phyloP scores from a whole-genome alignment of 2,329 filamentous ascomycete species.

The Aureobasidium sp. region DNA sequence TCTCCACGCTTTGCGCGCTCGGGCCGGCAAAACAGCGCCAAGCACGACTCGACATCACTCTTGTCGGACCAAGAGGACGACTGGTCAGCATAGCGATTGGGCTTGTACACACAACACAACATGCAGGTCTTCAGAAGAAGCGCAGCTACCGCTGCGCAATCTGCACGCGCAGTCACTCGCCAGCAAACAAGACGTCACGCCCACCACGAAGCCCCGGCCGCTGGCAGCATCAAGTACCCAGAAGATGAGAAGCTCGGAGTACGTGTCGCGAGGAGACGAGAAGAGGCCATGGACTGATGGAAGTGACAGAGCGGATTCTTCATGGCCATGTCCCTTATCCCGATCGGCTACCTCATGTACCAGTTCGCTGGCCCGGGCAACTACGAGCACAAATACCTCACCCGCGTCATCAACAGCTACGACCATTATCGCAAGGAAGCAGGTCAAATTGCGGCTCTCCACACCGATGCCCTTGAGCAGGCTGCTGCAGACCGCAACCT shows the following conservation, averaged over 20 bases:
- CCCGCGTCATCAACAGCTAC: conserved; percentile 52
- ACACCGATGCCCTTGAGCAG: conserved; percentile 55
- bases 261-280: conserved; percentile 28
- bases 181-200: conserved; percentile 37
- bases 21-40: neutral
- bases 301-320: conserved; percentile 41
- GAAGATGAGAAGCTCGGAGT: conserved; percentile 47
- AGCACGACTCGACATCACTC: conserved; percentile 9
- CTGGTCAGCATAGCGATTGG: neutral
- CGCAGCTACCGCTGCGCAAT: conserved; percentile 36
- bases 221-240: conserved; percentile 27
- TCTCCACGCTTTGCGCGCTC: neutral
- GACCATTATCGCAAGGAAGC: conserved; percentile 47
- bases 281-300: neutral
- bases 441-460: conserved; percentile 52
- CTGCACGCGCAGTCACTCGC: conserved; percentile 28
- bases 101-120: conserved; percentile 17
- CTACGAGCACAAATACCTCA: conserved; percentile 38
- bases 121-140: conserved; percentile 43
- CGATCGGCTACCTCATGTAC: conserved; percentile 39
- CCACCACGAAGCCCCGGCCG: conserved; percentile 31
- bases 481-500: conserved; percentile 56
- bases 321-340: conserved; percentile 39
- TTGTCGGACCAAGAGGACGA: neutral
- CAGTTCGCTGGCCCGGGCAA: conserved; percentile 35